These are phyloP conservation scores for Podila epigama DNA, from an alignment of 192 early-diverging fungal genomes.

Conservation along the genomic window DNA sequence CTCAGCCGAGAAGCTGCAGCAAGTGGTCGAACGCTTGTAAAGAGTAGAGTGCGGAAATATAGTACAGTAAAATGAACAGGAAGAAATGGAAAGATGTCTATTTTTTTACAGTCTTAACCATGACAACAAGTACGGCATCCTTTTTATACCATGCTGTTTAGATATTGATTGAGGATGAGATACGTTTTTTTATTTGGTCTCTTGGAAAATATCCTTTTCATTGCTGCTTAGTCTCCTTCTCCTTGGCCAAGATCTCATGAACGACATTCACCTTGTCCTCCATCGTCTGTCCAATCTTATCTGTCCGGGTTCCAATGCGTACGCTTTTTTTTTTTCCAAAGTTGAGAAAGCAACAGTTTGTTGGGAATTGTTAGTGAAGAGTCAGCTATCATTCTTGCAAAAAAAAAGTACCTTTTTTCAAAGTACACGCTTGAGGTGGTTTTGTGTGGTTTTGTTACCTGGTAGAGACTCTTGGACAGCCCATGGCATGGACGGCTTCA, in stretches of 20 bases:
- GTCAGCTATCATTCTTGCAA: not conserved
- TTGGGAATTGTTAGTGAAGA: not conserved
- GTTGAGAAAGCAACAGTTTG: not conserved
- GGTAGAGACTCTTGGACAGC: slow-evolving; percentile 44
- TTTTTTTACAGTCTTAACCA: not conserved
- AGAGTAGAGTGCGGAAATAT: not conserved
- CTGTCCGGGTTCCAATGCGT: slow-evolving; percentile 45
- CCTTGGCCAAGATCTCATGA: slow-evolving; percentile 43
- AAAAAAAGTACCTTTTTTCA: not conserved
- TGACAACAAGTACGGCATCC: too few species aligned
- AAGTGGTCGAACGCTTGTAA: slow-evolving; percentile 77
- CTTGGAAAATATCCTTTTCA: too few species aligned
- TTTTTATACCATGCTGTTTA: not conserved
- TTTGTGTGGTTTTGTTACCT: slow-evolving; percentile 11
- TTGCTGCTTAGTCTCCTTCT: not conserved
- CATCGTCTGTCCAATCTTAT: slow-evolving; percentile 44
- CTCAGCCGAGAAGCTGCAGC: slow-evolving; percentile 80
- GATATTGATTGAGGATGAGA: not conserved
- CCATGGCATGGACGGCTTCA: slow-evolving; percentile 49
- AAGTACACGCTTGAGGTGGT: not conserved
- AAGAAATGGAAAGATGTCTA: not conserved
- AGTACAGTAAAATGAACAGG: not conserved
- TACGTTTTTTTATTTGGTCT: not conserved
- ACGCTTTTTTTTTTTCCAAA: slow-evolving; percentile 11
- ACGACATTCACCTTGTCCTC: slow-evolving; percentile 46